Evolutionary conservation across 768 basidiomycete species (phyloP).

Genomic region (Exsudoporus frostii): DNA sequence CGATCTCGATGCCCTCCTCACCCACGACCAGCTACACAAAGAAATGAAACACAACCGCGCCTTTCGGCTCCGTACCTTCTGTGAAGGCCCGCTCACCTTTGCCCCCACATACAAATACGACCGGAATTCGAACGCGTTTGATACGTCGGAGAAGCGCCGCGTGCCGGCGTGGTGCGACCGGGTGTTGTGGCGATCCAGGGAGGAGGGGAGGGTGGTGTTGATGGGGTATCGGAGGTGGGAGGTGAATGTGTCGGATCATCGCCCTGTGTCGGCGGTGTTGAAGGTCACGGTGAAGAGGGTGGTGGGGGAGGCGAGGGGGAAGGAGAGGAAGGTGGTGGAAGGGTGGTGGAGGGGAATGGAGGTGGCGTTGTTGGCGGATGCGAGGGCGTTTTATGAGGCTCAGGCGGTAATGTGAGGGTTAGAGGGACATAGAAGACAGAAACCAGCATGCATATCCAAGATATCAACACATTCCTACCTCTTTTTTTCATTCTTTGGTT

Average conservation of each 20-base stretch:
- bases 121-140: slow-evolving; percentile 70
- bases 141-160: slow-evolving; percentile 84
- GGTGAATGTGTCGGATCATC: slow-evolving; percentile 84
- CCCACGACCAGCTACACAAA: slow-evolving; percentile 86
- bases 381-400: slow-evolving; percentile 34
- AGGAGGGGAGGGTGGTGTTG: slow-evolving; percentile 54
- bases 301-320: slow-evolving; percentile 51
- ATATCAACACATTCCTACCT: background rate
- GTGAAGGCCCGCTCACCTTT: slow-evolving; percentile 80
- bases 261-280: slow-evolving; percentile 83
- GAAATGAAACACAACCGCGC: slow-evolving; percentile 86
- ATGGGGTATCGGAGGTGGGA: slow-evolving; percentile 82
- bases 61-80: slow-evolving; percentile 81
- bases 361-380: slow-evolving; percentile 28
- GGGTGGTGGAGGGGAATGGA: slow-evolving; percentile 46
- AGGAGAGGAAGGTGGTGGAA: slow-evolving; percentile 55
- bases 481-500: background rate
- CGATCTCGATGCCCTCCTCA: slow-evolving; percentile 59
- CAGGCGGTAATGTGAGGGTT: slow-evolving; percentile 26
- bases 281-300: slow-evolving; percentile 71
- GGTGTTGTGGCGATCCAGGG: slow-evolving; percentile 71
- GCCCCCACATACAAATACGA: slow-evolving; percentile 96
- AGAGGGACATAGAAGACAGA: too few species aligned
- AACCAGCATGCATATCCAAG: background rate
- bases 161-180: slow-evolving; percentile 97